Base-by-base conservation (phyloP, 2,329 filamentous ascomycete genomes). In the Fulvia fulva region DNA sequence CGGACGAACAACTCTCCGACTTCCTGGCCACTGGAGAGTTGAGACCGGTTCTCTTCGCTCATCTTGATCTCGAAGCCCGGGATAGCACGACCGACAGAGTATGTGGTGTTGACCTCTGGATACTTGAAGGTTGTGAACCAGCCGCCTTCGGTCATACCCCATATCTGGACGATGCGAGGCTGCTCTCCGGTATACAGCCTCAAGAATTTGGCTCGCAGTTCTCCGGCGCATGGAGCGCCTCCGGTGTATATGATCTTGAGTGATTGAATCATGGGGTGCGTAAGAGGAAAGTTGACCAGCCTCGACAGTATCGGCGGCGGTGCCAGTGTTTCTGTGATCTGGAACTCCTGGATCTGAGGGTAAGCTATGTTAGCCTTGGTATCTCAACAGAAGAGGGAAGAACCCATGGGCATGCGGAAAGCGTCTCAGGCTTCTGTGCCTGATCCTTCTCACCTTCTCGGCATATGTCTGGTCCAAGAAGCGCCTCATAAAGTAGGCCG, bases 111-210 rank as follows among this genome's bases (percentile, higher is more conserved):
- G 14, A 70, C 67, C 53, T 77, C 70, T 1, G 63, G 63, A 54
- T 71, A 74, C 55, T 77, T 75, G 65, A 78, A 76, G 2, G 69
- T 73, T 63, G 73, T 64, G 70, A 75, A 56, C 81, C 81, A 64
- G 68, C 74, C 68, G 1, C 68, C 67, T 60, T 84, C 82, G 0
- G 81, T 83, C 77, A 83, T 82, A 1, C 82, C 81, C 76, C 78
- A 84, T 37, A 81, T 74, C 58, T 81, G 79, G 9, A 72, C 73
- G 14, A 81, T 73, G 19, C 72, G 70, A 0, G 78, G 77, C 30
- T 75, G 68, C 73, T 14, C 75, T 0, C 68, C 68, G 1, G 72
- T 55, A 41, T 83, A 75, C 22, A 78, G 67, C 5, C 66, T 63
- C 32, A 75, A 71, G 47, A 60, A 80, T 71, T 50, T 71, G 67